phyloP scores from a whole-genome alignment of 225 moss, liverwort and hornwort species.

The Polytrichum formosum region DNA sequence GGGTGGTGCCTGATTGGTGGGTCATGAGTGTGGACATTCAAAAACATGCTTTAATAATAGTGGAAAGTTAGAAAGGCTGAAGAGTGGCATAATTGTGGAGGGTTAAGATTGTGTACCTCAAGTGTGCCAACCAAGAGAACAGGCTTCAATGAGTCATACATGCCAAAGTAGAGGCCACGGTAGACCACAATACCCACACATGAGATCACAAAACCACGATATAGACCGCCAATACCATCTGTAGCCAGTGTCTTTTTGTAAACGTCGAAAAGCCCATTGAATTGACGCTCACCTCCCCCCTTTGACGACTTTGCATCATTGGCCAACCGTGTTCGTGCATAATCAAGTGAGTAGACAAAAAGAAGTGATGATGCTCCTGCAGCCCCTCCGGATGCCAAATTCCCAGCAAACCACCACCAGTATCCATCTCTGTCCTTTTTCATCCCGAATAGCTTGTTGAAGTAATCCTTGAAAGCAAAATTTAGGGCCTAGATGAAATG shows the following conservation, averaged over 20 bases:
- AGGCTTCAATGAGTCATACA: constrained; percentile 80
- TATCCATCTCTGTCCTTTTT: constrained; percentile 83
- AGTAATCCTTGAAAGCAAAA: constrained; percentile 80
- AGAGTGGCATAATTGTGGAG: too few relatives aligned
- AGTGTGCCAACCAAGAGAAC: constrained; percentile 65
- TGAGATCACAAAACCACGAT: constrained; percentile 74
- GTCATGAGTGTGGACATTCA: too few relatives aligned
- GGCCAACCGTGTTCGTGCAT: constrained; percentile 68
- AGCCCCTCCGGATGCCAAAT: constrained; percentile 71
- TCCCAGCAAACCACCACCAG: constrained; percentile 83
- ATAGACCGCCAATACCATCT: constrained; percentile 73
- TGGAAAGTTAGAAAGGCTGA: too few relatives aligned
- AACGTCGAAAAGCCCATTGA: constrained; percentile 71
- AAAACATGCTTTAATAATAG: too few relatives aligned
- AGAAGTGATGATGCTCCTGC: constrained; percentile 67
- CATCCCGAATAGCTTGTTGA: constrained; percentile 60
- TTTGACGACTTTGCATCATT: constrained; percentile 74
- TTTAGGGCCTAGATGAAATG: constrained; percentile 55
- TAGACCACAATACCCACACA: constrained; percentile 79
- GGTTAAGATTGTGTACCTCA: constrained; percentile 38
- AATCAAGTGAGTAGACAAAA: constrained; percentile 78
- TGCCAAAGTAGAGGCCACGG: constrained; percentile 77
- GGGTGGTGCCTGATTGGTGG: too few relatives aligned
- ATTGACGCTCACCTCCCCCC: constrained; percentile 69
- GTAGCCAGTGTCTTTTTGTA: constrained; percentile 68